Percentiles rank a stretch among this genome's conserved stretches.
Conservation (phyloP, 78 protist genomes). For the Guillardia theta region DNA sequence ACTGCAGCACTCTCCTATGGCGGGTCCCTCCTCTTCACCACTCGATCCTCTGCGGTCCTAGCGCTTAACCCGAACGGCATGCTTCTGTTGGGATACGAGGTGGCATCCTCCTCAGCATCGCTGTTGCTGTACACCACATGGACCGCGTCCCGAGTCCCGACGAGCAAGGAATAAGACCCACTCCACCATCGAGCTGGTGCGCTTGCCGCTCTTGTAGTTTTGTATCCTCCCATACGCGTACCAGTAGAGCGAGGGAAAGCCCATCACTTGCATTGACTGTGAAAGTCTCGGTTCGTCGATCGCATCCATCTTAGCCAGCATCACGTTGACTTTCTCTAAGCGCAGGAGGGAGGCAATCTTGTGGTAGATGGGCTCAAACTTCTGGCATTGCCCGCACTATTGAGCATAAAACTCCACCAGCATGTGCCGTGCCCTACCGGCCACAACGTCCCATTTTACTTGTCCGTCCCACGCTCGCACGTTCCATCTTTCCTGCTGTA, state of each 20-base stretch:
- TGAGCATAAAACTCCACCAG: conserved; percentile 32
- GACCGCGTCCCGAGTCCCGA: neutral
- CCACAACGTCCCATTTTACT: neutral
- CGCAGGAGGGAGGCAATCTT: neutral
- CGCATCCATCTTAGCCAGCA: neutral
- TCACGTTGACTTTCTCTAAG: neutral
- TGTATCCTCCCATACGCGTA: neutral
- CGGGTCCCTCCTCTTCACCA: neutral
- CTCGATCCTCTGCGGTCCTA: neutral
- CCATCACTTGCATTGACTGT: neutral
- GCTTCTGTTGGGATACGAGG: neutral
- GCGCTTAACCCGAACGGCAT: neutral
- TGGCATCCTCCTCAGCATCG: conserved; percentile 24
- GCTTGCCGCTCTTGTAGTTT: neutral
- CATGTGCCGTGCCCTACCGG: neutral
- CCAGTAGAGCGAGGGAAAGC: conserved; percentile 28
- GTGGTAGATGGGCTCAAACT: neutral
- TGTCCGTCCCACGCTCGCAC: too few relatives aligned
- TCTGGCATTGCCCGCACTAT: conserved; percentile 56
- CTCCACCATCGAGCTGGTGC: conserved; percentile 13
- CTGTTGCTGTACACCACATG: neutral
- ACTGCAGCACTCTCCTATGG: conserved; percentile 22
- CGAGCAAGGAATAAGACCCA: conserved; percentile 18
- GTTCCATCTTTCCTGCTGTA: too few relatives aligned
- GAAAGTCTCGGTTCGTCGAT: neutral